These are phyloP conservation scores for Vanrija pseudolonga DNA, from an alignment of 1,284 basidiomycete genomes.

Conservation along the genomic window DNA sequence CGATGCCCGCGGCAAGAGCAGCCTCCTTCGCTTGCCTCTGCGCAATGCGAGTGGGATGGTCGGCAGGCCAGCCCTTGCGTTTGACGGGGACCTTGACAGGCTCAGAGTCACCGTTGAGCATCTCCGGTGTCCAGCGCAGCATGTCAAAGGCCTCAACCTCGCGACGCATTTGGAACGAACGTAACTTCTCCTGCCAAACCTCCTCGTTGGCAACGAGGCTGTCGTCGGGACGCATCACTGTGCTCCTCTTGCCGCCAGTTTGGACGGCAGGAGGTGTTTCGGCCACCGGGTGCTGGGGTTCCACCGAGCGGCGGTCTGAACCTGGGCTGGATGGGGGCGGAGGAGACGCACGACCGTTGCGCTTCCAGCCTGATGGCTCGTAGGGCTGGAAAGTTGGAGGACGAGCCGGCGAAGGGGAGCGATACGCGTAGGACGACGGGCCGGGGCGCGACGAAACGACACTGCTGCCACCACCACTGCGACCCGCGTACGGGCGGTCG, in stretches of 20 bases:
- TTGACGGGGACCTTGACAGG: constrained; percentile 15
- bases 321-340: constrained; percentile 2
- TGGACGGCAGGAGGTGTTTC: neutral
- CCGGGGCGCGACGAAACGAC: neutral
- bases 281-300: constrained; percentile 2
- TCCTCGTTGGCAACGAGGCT: constrained; percentile 32
- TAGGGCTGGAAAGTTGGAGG: constrained; percentile 3
- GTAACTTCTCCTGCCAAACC: constrained; percentile 37
- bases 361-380: constrained; percentile 4
- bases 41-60: constrained; percentile 29
- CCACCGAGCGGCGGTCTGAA: constrained; percentile 5
- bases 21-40: constrained; percentile 31
- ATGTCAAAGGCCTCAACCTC: constrained; percentile 36
- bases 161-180: constrained; percentile 35
- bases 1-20: constrained; percentile 20
- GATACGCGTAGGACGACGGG: neutral
- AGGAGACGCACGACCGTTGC: constrained; percentile 1
- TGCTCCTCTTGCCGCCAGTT: constrained; percentile 3
- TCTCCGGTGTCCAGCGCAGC: constrained; percentile 12
- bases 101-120: constrained; percentile 8
- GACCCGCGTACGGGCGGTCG: neutral
- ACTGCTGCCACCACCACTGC: neutral
- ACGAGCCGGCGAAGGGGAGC: neutral
- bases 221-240: constrained; percentile 24
- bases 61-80: constrained; percentile 29